Evolutionary conservation across 2,329 filamentous ascomycete species (phyloP).

Genomic region (Myriosclerotinia scirpicola): DNA sequence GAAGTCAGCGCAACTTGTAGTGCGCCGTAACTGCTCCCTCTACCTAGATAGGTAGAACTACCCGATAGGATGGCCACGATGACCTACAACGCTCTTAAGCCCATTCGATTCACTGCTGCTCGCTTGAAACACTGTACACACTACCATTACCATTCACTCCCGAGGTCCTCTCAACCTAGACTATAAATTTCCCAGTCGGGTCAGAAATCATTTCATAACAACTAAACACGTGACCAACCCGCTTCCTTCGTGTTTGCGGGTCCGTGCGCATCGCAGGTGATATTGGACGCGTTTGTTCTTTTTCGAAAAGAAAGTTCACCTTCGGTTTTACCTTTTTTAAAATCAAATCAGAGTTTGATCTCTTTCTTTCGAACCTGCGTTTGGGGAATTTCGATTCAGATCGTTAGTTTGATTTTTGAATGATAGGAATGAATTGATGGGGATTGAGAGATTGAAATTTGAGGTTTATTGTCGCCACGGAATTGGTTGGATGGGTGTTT

Average conservation of each 20-base stretch:
- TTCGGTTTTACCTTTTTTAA: not conserved
- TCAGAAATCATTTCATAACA: not conserved
- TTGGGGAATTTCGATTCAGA: no score
- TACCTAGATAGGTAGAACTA: no score
- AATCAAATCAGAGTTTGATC: not conserved
- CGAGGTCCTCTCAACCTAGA: no score
- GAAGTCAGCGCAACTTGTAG: no score
- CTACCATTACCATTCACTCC: no score
- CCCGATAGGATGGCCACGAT: no score
- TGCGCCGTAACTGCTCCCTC: no score
- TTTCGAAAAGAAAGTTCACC: conserved; percentile 12
- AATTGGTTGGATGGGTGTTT: not conserved
- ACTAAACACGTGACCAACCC: not conserved
- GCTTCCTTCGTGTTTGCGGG: not conserved
- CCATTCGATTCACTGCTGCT: no score
- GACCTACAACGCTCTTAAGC: no score
- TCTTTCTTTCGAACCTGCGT: not conserved
- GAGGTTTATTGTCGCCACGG: not conserved
- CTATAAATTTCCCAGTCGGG: no score
- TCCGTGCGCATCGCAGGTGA: not conserved
- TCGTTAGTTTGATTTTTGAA: no score
- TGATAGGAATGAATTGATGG: not conserved
- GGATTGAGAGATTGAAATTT: not conserved
- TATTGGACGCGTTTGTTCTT: not conserved
- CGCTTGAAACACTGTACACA: no score